These are phyloP conservation scores for Ambrosia artemisiifolia DNA, from an alignment of 129 eudicot species.

Conservation along the genomic window DNA sequence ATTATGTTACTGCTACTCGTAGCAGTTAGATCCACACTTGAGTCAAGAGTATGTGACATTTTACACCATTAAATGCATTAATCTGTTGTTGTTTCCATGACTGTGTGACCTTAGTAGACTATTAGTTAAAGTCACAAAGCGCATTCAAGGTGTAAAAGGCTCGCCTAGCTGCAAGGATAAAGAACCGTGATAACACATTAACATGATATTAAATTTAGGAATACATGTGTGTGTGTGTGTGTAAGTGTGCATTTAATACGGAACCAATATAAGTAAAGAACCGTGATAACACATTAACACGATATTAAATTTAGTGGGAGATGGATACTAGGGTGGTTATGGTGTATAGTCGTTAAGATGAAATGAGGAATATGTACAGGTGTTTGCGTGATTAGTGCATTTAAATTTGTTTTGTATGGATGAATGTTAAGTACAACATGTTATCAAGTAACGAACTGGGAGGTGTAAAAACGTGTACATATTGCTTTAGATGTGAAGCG, in stretches of 20 bases:
- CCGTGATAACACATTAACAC: too few relatives aligned
- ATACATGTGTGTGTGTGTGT: not conserved
- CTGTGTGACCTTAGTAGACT: not conserved
- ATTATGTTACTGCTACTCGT: slow-evolving; percentile 43
- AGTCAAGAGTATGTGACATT: slow-evolving; percentile 61
- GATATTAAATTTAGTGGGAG: not conserved
- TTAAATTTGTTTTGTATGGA: not conserved
- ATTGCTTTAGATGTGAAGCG: not conserved
- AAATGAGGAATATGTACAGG: too few relatives aligned
- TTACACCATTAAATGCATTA: not conserved
- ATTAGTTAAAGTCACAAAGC: not conserved
- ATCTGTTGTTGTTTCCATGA: not conserved
- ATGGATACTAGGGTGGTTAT: not conserved
- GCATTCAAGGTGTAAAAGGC: not conserved
- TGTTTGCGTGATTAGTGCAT: not conserved
- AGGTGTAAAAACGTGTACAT: not conserved
- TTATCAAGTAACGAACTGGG: not conserved
- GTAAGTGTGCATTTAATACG: not conserved
- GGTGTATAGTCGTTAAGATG: too few relatives aligned
- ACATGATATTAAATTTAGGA: too few relatives aligned
- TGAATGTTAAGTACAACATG: not conserved
- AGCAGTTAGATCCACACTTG: slow-evolving; percentile 61
- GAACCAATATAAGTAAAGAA: not conserved
- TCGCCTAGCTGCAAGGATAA: not conserved
- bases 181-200: too few relatives aligned